A percentile compares a stretch with the other conserved stretches of the same genome.
phyloP scores from a whole-genome alignment of 2,329 filamentous ascomycete species.

The Sclerotinia sclerotiorum region DNA sequence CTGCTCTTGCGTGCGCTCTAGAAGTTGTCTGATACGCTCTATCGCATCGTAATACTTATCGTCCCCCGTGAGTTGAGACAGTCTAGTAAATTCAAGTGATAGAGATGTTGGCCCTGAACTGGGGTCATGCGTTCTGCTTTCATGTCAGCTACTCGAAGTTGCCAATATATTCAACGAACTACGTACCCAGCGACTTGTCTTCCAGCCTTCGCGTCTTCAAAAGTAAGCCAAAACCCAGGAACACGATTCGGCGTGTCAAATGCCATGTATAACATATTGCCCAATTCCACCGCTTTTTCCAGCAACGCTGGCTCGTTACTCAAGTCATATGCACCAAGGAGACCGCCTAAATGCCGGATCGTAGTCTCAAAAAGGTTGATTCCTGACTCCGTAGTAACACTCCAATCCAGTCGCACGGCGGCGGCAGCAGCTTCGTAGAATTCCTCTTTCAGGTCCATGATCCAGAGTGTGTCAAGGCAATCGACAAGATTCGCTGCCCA shows the following conservation, averaged over 20 bases:
- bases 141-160: constrained; percentile 1
- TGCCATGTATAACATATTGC: constrained; percentile 38
- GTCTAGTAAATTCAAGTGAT: constrained; percentile 59
- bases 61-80: constrained; percentile 60
- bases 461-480: constrained; percentile 76
- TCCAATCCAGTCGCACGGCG: constrained; percentile 51
- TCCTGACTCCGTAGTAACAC: constrained; percentile 9
- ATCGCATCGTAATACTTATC: constrained; percentile 60
- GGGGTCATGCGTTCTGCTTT: constrained; percentile 10
- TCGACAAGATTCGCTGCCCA: constrained; percentile 88
- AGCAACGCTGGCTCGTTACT: constrained; percentile 35
- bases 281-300: constrained; percentile 37
- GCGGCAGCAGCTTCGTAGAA: constrained; percentile 63
- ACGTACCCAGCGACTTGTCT: constrained; percentile 7
- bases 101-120: constrained; percentile 48
- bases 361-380: constrained; percentile 44
- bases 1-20: constrained; percentile 52
- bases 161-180: background rate
- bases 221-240: constrained; percentile 19
- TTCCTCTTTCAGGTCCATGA: constrained; percentile 74
- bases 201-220: constrained; percentile 18
- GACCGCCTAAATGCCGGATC: constrained; percentile 43
- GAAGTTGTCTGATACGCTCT: constrained; percentile 53
- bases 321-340: constrained; percentile 42
- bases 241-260: constrained; percentile 45